Evolutionary conservation across 1,139 yeast species (phyloP).

Genomic region (Lodderomyces beijingensis): DNA sequence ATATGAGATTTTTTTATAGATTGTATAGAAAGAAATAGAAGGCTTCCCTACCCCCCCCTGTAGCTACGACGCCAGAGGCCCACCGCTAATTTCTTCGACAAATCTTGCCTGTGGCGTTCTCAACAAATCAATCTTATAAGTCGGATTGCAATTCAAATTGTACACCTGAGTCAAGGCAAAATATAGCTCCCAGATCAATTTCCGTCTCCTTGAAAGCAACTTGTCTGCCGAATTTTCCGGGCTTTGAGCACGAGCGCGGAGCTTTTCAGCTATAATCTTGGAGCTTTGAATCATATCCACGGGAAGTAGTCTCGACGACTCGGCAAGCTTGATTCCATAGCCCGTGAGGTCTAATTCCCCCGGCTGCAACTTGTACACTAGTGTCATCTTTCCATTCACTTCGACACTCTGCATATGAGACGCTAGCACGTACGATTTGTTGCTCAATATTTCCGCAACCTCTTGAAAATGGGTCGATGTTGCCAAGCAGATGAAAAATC

Average conservation of each 20-base stretch:
- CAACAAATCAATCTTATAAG: slow-evolving; percentile 11
- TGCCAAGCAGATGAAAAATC: slow-evolving; percentile 36
- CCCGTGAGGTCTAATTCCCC: slow-evolving; percentile 19
- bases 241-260: slow-evolving; percentile 5
- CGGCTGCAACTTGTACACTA: slow-evolving; percentile 21
- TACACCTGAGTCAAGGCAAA: slow-evolving; percentile 12
- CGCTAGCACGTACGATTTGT: slow-evolving; percentile 24
- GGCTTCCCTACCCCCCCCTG: no score
- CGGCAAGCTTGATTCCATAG: slow-evolving; percentile 24
- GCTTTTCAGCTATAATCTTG: slow-evolving; percentile 15
- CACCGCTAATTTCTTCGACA: slow-evolving; percentile 13
- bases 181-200: slow-evolving; percentile 13
- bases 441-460: slow-evolving; percentile 25
- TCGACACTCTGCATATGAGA: slow-evolving; percentile 22
- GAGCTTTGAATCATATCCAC: slow-evolving; percentile 20
- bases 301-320: slow-evolving; percentile 17
- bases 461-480: slow-evolving; percentile 38
- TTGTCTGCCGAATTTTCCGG: slow-evolving; percentile 4
- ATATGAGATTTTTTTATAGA: slow-evolving; percentile 82
- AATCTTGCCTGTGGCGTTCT: slow-evolving; percentile 11
- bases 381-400: slow-evolving; percentile 16
- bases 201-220: slow-evolving; percentile 9
- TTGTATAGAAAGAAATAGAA: slow-evolving; percentile 49
- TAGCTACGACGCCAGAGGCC: slow-evolving; percentile 4
- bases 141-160: slow-evolving; percentile 5